Evolutionary conservation across 2,329 filamentous ascomycete species (phyloP), one percentile per base, ranked within the genome.

Genomic region (Metarhizium humberi): DNA sequence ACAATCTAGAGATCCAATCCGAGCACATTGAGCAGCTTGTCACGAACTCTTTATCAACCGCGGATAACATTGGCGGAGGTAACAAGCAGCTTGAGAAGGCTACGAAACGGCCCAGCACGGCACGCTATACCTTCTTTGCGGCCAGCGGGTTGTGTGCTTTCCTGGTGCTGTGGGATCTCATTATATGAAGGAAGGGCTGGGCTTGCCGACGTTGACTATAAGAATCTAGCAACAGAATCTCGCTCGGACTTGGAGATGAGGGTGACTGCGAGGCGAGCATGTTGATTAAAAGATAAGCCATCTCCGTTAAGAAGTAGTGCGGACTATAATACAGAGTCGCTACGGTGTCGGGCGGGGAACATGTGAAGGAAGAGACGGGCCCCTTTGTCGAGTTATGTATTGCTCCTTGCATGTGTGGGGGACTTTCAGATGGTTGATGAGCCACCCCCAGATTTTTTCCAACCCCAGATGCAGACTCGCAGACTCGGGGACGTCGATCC

Each of bases 71-170:
- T 52, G 87, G 87, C 14, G 85, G 85, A 56, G 94, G 92, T 18
- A 99, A 99, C 74, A 88, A 87, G 72, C 86, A 97, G 75, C 77
- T 99, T 53, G 94, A 94, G 73, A 85, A 87, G 66, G 94, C 92
- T 32, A 84, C 81, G 1, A 79, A 88, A 67, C 77, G 85, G 61
- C 78, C 81, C 43, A 90, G 88, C 71, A 79, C 85, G 47, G 89
- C 89, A 34, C 84, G 86, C 66, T 85, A 85, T 62, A 89, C 90
- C 0, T 92, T 92, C 63, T 92, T 88, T 68, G 86, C 85, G n/a
- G 87, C 87, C 4, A 84, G 86, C 56, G 85, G 87, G 1, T 71
- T 94, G 51, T 91, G 88, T 69, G 77, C 83, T 30, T 87, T 88
- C 66, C 73, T 94, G 61, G 78, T 94, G 38, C 71, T 88, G 25